Evolutionary conservation across 2,329 filamentous ascomycete genomes (phyloP), one percentile per base, ranked within the genome.

Genomic region (Diaporthe sp.): DNA sequence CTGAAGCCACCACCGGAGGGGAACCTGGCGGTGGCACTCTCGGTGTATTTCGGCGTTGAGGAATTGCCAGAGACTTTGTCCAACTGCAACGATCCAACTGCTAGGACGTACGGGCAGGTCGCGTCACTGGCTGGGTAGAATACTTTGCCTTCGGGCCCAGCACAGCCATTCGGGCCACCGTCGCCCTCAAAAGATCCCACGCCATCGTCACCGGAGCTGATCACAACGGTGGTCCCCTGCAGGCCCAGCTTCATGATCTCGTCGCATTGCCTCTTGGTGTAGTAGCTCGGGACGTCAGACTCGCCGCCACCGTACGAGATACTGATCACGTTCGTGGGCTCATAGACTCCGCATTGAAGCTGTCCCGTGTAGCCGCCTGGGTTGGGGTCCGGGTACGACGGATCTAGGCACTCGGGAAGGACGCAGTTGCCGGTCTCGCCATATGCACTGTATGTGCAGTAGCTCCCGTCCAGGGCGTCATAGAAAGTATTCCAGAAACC

Each of bases 251-350:
- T 88, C 79, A 88, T 81, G 78, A 86, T 87, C 67, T 86, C 83
- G 58, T 83, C 80, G 78, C 85, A 87, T 75, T 84, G 83, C 44
- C 84, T 81, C 77, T 86, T 80, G 68, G 88, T 86, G 79, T 90
- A 90, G 73, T 80, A 81, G 6, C 84, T 78, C 0, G 88, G 87
- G 10, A 89, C 81, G 6, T 86, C 85, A 22, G 80, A 80, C 78
- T 90, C 88, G 37, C 86, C 83, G 51, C 85, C 85, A 31, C 88
- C 88, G 75, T 89, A 89, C 0, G 87, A 89, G 65, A 89, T 86
- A 13, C 84, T 85, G 62, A 88, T 84, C n/a, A 90, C 88, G 75
- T 90, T 88, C 2, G 88, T 87, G 5, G 87, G 85, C 79, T 87
- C 85, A 81, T 77, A 78, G 6, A 73, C 75, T 57, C 79, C 79